Percentiles rank a stretch among this genome's conserved stretches.
Conservation (phyloP, 495 filamentous ascomycete species). For the Elaphomyces granulatus region DNA sequence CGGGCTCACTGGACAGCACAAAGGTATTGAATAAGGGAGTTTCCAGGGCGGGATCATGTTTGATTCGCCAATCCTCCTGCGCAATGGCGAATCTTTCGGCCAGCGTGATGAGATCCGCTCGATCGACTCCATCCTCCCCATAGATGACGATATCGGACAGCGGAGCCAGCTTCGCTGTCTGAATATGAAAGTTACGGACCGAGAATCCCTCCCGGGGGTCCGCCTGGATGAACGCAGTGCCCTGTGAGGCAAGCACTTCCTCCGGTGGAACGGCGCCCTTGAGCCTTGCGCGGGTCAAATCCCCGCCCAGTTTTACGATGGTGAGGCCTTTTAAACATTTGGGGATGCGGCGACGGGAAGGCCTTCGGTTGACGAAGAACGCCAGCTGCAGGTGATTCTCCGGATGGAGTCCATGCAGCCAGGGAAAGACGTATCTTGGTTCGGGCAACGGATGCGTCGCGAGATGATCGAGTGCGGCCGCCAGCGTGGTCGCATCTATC, state of each 20-base stretch:
- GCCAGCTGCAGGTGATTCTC: conserved; percentile 75
- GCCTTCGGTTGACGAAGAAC: conserved; percentile 72
- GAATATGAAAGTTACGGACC: conserved; percentile 92
- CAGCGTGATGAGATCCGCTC: conserved; percentile 43
- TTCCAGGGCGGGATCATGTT: conserved; percentile 40
- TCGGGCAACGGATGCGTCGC: conserved; percentile 71
- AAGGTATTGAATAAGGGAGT: conserved; percentile 73
- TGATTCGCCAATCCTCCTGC: conserved; percentile 57
- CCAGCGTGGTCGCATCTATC: conserved; percentile 53
- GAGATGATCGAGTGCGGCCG: conserved; percentile 56
- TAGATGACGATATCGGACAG: conserved; percentile 90
- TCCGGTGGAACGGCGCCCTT: conserved; percentile 73
- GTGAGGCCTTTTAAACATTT: conserved; percentile 69
- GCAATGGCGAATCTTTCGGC: conserved; percentile 61
- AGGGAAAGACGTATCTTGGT: conserved; percentile 78
- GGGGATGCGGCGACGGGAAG: conserved; percentile 56
- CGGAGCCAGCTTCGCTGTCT: conserved; percentile 75
- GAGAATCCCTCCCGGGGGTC: conserved; percentile 79
- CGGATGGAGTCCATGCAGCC: conserved; percentile 90
- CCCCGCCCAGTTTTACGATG: conserved; percentile 76
- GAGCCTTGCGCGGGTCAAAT: conserved; percentile 56
- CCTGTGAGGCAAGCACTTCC: conserved; percentile 49
- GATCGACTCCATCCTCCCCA: conserved; percentile 45
- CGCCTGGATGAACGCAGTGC: conserved; percentile 35
- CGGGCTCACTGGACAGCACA: conserved; percentile 45